Percentiles rank a stretch among this genome's conserved stretches.
Conservation (phyloP, 352 stramenopile species). For the Globisporangium mamillatum region DNA sequence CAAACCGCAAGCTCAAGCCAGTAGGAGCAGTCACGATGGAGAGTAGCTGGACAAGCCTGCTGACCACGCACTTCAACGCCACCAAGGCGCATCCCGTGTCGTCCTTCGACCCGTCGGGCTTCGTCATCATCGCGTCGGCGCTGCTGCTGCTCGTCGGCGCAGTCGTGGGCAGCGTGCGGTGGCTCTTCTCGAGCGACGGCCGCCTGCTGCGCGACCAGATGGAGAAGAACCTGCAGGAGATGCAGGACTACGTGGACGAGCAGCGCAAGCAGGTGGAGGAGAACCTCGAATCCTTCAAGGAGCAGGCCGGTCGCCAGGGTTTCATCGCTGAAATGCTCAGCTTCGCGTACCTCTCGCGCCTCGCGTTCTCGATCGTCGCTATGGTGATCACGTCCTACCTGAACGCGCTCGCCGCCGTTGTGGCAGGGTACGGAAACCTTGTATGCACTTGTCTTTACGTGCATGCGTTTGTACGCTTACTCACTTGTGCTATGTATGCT, state of each 20-base stretch:
- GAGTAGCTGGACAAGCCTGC: slow-evolving; percentile 60
- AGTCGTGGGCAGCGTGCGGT: slow-evolving; percentile 43
- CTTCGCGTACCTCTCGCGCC: slow-evolving; percentile 79
- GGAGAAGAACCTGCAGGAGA: slow-evolving; percentile 75
- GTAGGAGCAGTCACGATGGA: slow-evolving; percentile 33
- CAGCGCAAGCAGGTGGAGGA: slow-evolving; percentile 61
- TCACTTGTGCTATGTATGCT: not conserved
- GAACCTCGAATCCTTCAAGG: slow-evolving; percentile 73
- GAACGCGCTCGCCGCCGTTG: slow-evolving; percentile 76
- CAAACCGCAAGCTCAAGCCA: not conserved
- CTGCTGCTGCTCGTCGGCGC: slow-evolving; percentile 68
- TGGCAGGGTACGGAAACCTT: slow-evolving; percentile 36
- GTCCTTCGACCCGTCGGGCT: slow-evolving; percentile 82
- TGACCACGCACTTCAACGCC: slow-evolving; percentile 81
- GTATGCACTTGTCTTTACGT: not conserved
- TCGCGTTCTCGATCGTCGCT: slow-evolving; percentile 75
- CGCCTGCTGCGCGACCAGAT: slow-evolving; percentile 51
- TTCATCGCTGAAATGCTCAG: slow-evolving; percentile 89
- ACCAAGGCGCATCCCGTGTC: slow-evolving; percentile 81
- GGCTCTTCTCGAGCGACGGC: slow-evolving; percentile 33
- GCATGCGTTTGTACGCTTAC: not conserved
- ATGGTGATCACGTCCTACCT: slow-evolving; percentile 82
- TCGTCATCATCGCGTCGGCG: slow-evolving; percentile 75
- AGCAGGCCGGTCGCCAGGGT: slow-evolving; percentile 58
- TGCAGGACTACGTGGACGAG: slow-evolving; percentile 71